phyloP scores from a whole-genome alignment of 106 monocot genomes.

The Acorus calamus region DNA sequence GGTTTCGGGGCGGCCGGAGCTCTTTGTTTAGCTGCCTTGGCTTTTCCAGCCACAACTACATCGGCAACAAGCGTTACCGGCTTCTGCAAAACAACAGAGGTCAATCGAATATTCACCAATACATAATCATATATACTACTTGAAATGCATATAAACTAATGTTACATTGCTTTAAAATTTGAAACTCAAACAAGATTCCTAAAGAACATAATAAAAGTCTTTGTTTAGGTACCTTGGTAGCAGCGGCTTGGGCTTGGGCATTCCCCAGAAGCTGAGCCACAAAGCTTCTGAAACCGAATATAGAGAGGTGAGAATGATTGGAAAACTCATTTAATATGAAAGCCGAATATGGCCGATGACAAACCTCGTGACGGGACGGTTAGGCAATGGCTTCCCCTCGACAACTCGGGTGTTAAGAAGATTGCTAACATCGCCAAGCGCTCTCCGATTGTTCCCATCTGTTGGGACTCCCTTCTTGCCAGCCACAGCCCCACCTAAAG shows the following conservation, averaged over 20 bases:
- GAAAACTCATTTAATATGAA: no score
- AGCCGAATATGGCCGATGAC: no score
- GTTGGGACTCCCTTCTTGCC: slow-evolving; percentile 10
- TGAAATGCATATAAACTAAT: no score
- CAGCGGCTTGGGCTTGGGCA: slow-evolving; percentile 20
- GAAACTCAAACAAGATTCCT: no score
- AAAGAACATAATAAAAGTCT: not conserved
- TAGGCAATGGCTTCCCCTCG: not conserved
- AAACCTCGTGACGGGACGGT: no score
- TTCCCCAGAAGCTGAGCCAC: slow-evolving; percentile 41
- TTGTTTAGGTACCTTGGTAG: slow-evolving; percentile 7
- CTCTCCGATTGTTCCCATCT: slow-evolving; percentile 20
- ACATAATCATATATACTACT: not conserved
- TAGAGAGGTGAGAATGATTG: no score
- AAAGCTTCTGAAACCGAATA: slow-evolving; percentile 19
- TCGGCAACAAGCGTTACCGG: not conserved
- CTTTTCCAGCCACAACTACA: not conserved
- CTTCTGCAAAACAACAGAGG: not conserved
- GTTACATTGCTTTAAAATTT: no score
- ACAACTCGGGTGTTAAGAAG: slow-evolving; percentile 14
- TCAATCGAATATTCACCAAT: not conserved
- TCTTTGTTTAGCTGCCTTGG: not conserved
- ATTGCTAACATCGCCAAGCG: slow-evolving; percentile 46
- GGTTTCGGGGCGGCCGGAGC: not conserved
- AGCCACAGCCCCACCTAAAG: slow-evolving; percentile 12